Base-by-base conservation (phyloP, 768 basidiomycete species). In the Krasilnikovozyma curviuscula region DNA sequence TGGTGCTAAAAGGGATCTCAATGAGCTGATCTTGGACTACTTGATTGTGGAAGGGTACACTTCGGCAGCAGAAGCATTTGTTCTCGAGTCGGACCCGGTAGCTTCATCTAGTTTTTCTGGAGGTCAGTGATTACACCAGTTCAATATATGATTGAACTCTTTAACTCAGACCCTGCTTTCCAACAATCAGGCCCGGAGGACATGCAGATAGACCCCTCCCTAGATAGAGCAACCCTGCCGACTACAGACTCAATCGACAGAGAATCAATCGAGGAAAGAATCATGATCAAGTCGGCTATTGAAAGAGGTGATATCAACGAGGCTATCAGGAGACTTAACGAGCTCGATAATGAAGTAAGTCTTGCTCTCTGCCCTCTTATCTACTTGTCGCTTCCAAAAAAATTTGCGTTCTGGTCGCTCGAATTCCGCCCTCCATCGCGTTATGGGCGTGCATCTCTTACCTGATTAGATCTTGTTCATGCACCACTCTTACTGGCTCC, bases 1-100 rank as follows among this genome's bases (percentile, higher is more conserved):
- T 12, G 31, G 2, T 33, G 13, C 25, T 13, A 31, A 43, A 59
- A 98, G 93, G 66, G 88, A 98, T 65, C 69, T 97, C 49, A 91
- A 97, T 64, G 75, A 79, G 3, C 74, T 97, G 21, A 77, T 98
- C 38, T 88, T 93, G 78, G 86, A 98, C 63, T 97, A 95, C 66
- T 80, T 97, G 54, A 83, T 93, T 53, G 84, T 93, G 46, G 89
- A 97, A 61, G 93, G 93, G 2, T 97, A 88, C 72, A 86, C 88
- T 63, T 78, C 82, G 12, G 86, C 93, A 0, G 93, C 93, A 1
- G 81, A 93, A 58, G 82, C 89, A 64, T 95, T 98, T 60, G 80
- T 83, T 51, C 74, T 77, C 40, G 93, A 98, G 61, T 81, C 91
- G 18, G 74, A 76, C 38, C n/a, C n/a, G n/a, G n/a, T n/a, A n/a